A percentile compares a stretch with the other conserved stretches of the same genome.
These are phyloP conservation scores for Flaveria brownii DNA, from an alignment of 129 eudicot genomes.

Conservation along the genomic window DNA sequence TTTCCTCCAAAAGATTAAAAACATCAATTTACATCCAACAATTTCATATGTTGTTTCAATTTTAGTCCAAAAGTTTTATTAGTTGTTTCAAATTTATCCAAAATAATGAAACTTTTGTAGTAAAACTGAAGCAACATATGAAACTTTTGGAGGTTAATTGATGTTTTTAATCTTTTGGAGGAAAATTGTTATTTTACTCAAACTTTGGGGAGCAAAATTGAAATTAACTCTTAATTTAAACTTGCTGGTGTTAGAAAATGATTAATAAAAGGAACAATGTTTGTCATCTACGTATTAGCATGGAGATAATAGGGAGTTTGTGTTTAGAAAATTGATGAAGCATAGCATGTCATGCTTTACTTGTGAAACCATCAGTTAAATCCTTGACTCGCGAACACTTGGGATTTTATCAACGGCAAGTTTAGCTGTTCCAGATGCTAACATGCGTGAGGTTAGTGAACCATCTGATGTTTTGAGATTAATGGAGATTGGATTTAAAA, in stretches of 20 bases:
- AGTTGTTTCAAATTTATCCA: too few species aligned
- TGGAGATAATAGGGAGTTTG: slow-evolving; percentile 15
- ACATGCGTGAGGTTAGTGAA: slow-evolving; percentile 55
- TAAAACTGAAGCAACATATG: too few species aligned
- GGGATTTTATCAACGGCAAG: slow-evolving; percentile 70
- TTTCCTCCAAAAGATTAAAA: too few species aligned
- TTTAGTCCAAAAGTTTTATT: too few species aligned
- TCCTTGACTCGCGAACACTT: slow-evolving; percentile 81
- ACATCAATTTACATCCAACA: too few species aligned
- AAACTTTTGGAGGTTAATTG: too few species aligned
- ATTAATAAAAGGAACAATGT: not conserved
- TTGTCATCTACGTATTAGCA: not conserved
- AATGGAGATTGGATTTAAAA: slow-evolving; percentile 73
- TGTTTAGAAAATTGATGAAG: slow-evolving; percentile 10
- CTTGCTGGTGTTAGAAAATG: not conserved
- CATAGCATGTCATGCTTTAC: slow-evolving; percentile 18
- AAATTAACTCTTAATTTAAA: too few species aligned
- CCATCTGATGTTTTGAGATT: slow-evolving; percentile 66
- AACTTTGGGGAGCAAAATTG: too few species aligned
- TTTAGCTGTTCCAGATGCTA: slow-evolving; percentile 87
- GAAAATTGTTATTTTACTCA: too few species aligned
- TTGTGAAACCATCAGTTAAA: slow-evolving; percentile 16
- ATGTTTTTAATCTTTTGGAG: too few species aligned
- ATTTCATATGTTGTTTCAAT: too few species aligned
- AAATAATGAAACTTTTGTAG: too few species aligned